Evolutionary conservation across 192 early-diverging fungal species (phyloP), one percentile per base, ranked within the genome.

Genomic region (Backusella liffmaniae): DNA sequence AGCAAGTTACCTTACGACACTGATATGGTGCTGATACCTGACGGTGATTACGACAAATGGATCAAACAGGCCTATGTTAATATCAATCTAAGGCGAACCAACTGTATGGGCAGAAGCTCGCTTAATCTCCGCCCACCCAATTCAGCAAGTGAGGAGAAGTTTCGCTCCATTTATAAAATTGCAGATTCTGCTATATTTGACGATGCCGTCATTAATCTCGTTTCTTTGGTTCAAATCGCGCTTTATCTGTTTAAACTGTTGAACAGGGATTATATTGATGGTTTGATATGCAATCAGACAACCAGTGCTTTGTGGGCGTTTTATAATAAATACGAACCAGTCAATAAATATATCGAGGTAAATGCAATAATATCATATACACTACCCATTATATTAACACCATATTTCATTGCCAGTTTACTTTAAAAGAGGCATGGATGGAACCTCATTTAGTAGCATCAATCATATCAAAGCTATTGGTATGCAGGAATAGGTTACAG

Each of bases 91-190:
- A 67, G 85, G 67, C 72, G 85, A 51, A 82, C 81, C 51, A 84
- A 84, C 71, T 88, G 87, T 72, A 84, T 82, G 21, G 87, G 87
- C 12, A 76, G 87, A 16, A 88, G 83, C 46, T 83, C 87, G 16
- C 82, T 88, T 35, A 88, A 84, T 30, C 81, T 84, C 30, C 83
- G 78, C 13, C 68, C 78, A 34, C 85, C 87, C 71, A 62, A 62
- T 29, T 62, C 56, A 13, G 56, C 87, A 0, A 83, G 82, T 15
- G 81, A 86, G 69, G 87, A 88, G 51, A 88, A 88, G 35, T 88
- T 88, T 74, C 78, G 83, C 29, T 83, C 84, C 15, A 71, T 86
- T 8, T 88, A 85, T 76, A 84, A 79, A 35, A 85, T 86, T 30
- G 80, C 82, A 7, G 84, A 86, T 35, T 49, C 79, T 26, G 81